Evolutionary conservation across 495 filamentous ascomycete genomes (phyloP).

Genomic region (Penicillium ucsense): DNA sequence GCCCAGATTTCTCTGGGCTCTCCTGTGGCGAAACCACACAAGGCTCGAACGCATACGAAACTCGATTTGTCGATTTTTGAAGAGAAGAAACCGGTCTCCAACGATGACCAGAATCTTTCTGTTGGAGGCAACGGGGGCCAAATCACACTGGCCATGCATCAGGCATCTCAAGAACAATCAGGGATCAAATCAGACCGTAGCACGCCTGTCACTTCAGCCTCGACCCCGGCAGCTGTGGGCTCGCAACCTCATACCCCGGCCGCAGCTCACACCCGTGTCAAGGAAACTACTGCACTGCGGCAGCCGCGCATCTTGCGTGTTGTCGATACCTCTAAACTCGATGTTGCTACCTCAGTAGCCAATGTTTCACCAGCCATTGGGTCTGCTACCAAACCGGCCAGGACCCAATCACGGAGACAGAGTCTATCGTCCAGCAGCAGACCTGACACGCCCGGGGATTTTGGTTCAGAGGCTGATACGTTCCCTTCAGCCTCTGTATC

Average conservation of each 20-base stretch:
- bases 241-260: slow-evolving; percentile 32
- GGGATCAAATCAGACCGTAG: slow-evolving; percentile 16
- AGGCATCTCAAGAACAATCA: slow-evolving; percentile 10
- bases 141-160: slow-evolving; percentile 23
- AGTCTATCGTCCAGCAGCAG: slow-evolving; percentile 52
- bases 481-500: slow-evolving; percentile 72
- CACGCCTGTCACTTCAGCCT: slow-evolving; percentile 6
- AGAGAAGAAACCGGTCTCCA: slow-evolving; percentile 10
- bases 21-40: slow-evolving; percentile 30
- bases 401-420: slow-evolving; percentile 45
- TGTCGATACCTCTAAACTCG: slow-evolving; percentile 61
- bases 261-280: slow-evolving; percentile 32
- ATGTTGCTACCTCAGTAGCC: slow-evolving; percentile 38
- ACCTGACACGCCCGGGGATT: slow-evolving; percentile 73
- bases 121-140: slow-evolving; percentile 18
- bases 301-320: slow-evolving; percentile 54
- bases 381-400: slow-evolving; percentile 26
- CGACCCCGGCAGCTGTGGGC: slow-evolving; percentile 14
- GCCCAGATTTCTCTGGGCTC: slow-evolving; percentile 36
- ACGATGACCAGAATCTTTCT: slow-evolving; percentile 9
- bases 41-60: slow-evolving; percentile 19
- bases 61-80: slow-evolving; percentile 14
- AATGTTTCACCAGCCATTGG: slow-evolving; percentile 31
- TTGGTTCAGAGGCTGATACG: slow-evolving; percentile 66
- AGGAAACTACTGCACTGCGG: slow-evolving; percentile 38